These are phyloP conservation scores for Hawksworthiomyces lignivorus DNA, from an alignment of 2,329 filamentous ascomycete species.

Conservation along the genomic window DNA sequence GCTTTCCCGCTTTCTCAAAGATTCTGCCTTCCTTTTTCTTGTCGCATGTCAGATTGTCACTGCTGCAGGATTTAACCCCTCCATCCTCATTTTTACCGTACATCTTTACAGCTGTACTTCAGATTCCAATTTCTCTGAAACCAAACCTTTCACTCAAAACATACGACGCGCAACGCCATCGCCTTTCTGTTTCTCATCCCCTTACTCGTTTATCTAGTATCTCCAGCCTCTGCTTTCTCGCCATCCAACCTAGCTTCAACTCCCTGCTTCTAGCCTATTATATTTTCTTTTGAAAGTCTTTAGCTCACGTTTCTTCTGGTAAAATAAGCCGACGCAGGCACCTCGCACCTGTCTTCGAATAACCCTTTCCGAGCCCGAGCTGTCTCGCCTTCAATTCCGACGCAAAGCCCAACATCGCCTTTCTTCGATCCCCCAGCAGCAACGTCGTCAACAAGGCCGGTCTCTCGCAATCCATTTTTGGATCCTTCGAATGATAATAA, in stretches of 20 bases:
- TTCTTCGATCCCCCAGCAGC: slow-evolving; percentile 47
- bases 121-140: slow-evolving; percentile 15
- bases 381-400: slow-evolving; percentile 44
- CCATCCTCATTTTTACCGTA: no score
- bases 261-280: no score
- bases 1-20: no score
- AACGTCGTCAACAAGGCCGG: slow-evolving; percentile 37
- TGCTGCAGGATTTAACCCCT: no score
- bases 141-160: slow-evolving; percentile 27
- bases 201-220: no score
- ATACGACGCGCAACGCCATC: slow-evolving; percentile 23
- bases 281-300: not conserved
- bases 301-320: no score
- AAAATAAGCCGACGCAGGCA: slow-evolving; percentile 28
- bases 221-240: no score
- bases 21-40: no score
- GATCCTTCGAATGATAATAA: slow-evolving; percentile 39
- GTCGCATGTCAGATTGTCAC: no score
- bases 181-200: no score
- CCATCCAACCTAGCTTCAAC: no score
- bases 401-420: slow-evolving; percentile 40
- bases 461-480: slow-evolving; percentile 71
- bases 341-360: slow-evolving; percentile 68
- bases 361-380: slow-evolving; percentile 74
- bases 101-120: no score